Evolutionary conservation across 2,329 filamentous ascomycete species (phyloP).

Genomic region (Colletotrichum magnum): DNA sequence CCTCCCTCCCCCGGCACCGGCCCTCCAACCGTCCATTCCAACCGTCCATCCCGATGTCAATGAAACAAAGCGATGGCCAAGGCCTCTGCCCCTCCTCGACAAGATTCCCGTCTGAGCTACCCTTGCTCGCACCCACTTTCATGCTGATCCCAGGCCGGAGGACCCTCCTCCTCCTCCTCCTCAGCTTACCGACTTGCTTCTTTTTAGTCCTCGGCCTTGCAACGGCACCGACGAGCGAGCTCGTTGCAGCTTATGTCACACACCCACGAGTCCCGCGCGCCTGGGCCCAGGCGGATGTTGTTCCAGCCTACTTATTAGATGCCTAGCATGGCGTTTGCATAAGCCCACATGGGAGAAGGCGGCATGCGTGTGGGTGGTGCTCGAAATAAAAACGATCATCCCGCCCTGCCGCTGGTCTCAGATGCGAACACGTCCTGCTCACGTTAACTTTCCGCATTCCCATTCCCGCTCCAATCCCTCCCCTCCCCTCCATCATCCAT

Average conservation of each 20-base stretch:
- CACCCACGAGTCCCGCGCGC: neutral
- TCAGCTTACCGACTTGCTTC: conserved; percentile 7
- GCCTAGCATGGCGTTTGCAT: neutral
- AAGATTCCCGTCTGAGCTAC: conserved; percentile 38
- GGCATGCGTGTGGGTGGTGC: conserved; percentile 9
- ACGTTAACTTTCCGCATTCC: conserved; percentile 34
- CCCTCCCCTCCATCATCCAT: conserved; percentile 29
- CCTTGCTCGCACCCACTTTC: conserved; percentile 31
- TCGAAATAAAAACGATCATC: conserved; percentile 36
- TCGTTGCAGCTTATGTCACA: conserved; percentile 13
- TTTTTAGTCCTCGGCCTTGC: conserved; percentile 35
- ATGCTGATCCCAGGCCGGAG: conserved; percentile 28
- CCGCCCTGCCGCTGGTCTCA: conserved; percentile 35
- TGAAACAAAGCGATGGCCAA: conserved; percentile 38
- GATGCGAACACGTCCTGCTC: conserved; percentile 21
- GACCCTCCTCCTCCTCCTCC: conserved; percentile 12
- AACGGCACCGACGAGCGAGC: conserved; percentile 37
- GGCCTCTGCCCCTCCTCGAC: conserved; percentile 29
- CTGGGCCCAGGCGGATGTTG: neutral
- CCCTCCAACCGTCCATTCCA: neutral
- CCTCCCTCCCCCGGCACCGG: too few relatives aligned
- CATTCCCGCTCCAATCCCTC: conserved; percentile 15
- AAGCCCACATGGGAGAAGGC: conserved; percentile 1
- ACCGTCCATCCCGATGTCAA: conserved; percentile 4
- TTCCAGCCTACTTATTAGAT: too few relatives aligned